phyloP scores from a whole-genome alignment of 495 filamentous ascomycete genomes.

The Parmelia sp. region DNA sequence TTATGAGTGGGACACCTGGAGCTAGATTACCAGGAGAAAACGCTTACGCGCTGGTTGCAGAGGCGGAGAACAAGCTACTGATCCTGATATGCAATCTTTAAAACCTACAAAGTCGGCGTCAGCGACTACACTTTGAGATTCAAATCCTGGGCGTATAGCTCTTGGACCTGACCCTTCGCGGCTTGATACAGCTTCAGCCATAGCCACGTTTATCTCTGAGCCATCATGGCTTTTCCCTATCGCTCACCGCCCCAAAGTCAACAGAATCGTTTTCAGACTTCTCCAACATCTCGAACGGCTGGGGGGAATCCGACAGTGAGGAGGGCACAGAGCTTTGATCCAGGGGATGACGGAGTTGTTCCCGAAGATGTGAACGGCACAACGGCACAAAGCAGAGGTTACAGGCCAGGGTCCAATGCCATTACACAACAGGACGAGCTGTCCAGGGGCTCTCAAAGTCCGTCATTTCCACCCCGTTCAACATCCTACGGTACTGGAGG shows the following conservation, averaged over 20 bases:
- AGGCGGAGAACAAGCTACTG: neutral
- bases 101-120: neutral
- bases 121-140: neutral
- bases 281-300: constrained; percentile 11
- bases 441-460: constrained; percentile 28
- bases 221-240: constrained; percentile 26
- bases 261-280: constrained; percentile 16
- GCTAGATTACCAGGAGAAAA: neutral
- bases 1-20: neutral
- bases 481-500: constrained; percentile 32
- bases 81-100: constrained; percentile 9
- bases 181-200: neutral
- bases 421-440: constrained; percentile 23
- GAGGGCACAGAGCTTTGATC: constrained; percentile 67
- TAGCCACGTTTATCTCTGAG: neutral
- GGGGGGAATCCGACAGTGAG: constrained; percentile 39
- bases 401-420: constrained; percentile 17
- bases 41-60: neutral
- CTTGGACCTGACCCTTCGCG: neutral
- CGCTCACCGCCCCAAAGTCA: constrained; percentile 15
- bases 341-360: constrained; percentile 61
- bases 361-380: constrained; percentile 41
- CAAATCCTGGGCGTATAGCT: neutral
- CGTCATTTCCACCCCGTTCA: constrained; percentile 18
- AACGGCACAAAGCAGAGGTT: constrained; percentile 25